Percentiles rank a stretch among this genome's conserved stretches.
Evolutionary conservation across 2,329 filamentous ascomycete species (phyloP).

Genomic region (Pseudogymnoascus sp.): DNA sequence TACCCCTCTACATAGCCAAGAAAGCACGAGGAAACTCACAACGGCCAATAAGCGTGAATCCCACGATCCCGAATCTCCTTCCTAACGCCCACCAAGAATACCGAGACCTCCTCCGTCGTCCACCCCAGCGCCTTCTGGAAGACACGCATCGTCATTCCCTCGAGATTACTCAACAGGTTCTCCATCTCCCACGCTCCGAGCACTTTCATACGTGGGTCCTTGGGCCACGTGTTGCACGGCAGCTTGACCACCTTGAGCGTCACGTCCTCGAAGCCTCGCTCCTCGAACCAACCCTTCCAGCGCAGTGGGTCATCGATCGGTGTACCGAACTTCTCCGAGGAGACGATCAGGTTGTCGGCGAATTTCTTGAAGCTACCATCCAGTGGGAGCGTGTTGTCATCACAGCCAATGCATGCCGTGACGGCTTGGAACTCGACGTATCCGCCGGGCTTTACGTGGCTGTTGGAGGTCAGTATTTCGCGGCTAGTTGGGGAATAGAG

Average conservation of each 20-base stretch:
- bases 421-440: conserved; percentile 17
- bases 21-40: conserved; percentile 12
- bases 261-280: conserved; percentile 48
- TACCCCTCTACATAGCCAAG: background rate
- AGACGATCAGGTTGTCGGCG: background rate
- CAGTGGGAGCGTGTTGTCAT: conserved; percentile 14
- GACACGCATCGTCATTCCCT: conserved; percentile 27
- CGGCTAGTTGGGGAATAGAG: background rate
- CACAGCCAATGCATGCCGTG: conserved; percentile 6
- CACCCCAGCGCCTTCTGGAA: conserved; percentile 35
- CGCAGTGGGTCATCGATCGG: conserved; percentile 10
- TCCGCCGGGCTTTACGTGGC: conserved; percentile 16
- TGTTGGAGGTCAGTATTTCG: conserved; percentile 6
- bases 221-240: conserved; percentile 46
- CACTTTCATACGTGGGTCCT: conserved; percentile 43
- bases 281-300: conserved; percentile 33
- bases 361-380: conserved; percentile 9
- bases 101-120: conserved; percentile 31
- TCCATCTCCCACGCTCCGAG: conserved; percentile 32
- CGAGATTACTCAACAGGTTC: conserved; percentile 19
- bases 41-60: conserved; percentile 26
- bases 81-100: conserved; percentile 33
- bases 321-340: background rate
- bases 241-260: conserved; percentile 41
- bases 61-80: conserved; percentile 31